phyloP scores from a whole-genome alignment of 768 basidiomycete species.

The Tulasnella calospora region DNA sequence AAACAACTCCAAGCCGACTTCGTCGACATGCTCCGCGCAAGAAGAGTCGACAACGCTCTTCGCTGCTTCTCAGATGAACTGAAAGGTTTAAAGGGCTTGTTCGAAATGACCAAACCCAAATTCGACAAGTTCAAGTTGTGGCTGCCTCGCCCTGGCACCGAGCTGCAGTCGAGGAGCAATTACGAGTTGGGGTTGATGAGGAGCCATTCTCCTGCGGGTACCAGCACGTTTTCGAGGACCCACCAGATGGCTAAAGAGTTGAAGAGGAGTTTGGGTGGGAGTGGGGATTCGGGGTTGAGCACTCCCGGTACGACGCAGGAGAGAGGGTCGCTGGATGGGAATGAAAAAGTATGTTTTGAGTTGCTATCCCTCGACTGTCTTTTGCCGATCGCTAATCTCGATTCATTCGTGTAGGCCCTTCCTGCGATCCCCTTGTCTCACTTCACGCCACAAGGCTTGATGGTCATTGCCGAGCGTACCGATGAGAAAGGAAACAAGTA shows the following conservation, averaged over 20 bases:
- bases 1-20: slow-evolving; percentile 12
- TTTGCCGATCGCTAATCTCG: not conserved
- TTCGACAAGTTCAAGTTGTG: slow-evolving; percentile 13
- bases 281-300: not conserved
- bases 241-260: not conserved
- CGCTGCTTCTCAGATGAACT: not conserved
- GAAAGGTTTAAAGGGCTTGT: not conserved
- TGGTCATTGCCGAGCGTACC: slow-evolving; percentile 13
- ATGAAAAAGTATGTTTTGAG: not conserved
- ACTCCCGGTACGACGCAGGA: not conserved
- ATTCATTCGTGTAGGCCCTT: not conserved
- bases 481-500: not conserved
- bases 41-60: not conserved
- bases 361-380: not conserved
- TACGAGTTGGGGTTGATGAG: not conserved
- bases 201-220: not conserved
- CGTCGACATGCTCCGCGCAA: not conserved
- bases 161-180: not conserved
- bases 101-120: not conserved
- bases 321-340: not conserved
- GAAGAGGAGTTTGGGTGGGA: slow-evolving; percentile 2
- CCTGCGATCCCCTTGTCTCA: not conserved
- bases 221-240: not conserved
- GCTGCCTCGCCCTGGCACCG: not conserved
- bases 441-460: slow-evolving; percentile 17